These are phyloP conservation scores for Leptodermis oblonga DNA, from an alignment of 257 asterid species.

Conservation along the genomic window DNA sequence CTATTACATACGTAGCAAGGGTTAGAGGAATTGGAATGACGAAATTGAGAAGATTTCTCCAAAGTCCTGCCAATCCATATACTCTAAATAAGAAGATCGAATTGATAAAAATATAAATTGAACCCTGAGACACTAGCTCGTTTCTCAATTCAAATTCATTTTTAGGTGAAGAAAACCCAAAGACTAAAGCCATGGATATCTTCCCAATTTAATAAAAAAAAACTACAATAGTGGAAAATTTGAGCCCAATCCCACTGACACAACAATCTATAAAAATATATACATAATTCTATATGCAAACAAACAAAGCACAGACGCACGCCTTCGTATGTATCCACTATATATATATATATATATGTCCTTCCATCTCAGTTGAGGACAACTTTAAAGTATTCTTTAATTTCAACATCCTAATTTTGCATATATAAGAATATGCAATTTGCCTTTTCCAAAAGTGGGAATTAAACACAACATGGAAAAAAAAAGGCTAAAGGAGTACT, in stretches of 20 bases:
- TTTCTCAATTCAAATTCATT: not conserved
- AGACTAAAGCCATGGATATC: not conserved
- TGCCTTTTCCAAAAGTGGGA: not conserved
- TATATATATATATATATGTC: no score
- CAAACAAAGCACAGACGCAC: conserved; percentile 12
- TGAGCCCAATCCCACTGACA: not conserved
- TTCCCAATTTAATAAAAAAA: not conserved
- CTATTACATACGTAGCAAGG: no score
- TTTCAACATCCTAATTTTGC: no score
- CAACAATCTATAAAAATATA: not conserved
- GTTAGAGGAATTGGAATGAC: no score
- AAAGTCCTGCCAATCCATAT: no score
- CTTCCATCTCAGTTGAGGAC: conserved; percentile 6
- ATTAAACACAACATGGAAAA: not conserved
- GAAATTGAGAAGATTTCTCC: no score
- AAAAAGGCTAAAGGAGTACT: not conserved
- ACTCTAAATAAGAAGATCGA: no score
- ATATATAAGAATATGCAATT: not conserved
- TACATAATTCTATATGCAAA: not conserved
- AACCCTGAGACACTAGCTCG: no score
- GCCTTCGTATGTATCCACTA: not conserved
- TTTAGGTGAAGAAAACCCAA: no score
- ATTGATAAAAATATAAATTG: no score
- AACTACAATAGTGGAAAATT: not conserved
- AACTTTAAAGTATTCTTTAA: no score